phyloP scores from a whole-genome alignment of 1,284 basidiomycete genomes.

The Trichosporon inkin region DNA sequence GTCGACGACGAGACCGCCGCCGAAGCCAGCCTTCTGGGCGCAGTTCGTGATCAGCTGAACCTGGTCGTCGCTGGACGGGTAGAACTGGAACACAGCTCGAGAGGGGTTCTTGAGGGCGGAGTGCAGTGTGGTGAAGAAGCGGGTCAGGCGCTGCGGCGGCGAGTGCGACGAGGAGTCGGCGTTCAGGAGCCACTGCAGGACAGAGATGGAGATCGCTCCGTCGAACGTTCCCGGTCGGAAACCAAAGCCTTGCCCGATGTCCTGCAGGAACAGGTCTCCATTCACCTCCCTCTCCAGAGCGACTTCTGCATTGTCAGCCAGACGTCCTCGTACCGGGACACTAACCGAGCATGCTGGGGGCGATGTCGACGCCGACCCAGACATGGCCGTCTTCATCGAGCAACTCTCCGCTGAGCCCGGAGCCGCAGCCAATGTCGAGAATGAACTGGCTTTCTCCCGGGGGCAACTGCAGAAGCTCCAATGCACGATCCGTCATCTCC shows the following conservation, averaged over 20 bases:
- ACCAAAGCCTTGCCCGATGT: slow-evolving; percentile 88
- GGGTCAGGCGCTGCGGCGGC: slow-evolving; percentile 81
- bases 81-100: slow-evolving; percentile 92
- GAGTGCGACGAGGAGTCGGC: slow-evolving; percentile 91
- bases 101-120: slow-evolving; percentile 86
- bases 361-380: slow-evolving; percentile 94
- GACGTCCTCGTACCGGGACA: slow-evolving; percentile 11
- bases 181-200: slow-evolving; percentile 97
- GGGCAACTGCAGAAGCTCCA: slow-evolving; percentile 84
- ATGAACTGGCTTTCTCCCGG: slow-evolving; percentile 70
- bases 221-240: slow-evolving; percentile 96
- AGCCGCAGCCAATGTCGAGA: slow-evolving; percentile 95
- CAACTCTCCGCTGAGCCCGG: slow-evolving; percentile 96
- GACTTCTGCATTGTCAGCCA: slow-evolving; percentile 61
- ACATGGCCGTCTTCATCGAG: slow-evolving; percentile 84
- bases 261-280: slow-evolving; percentile 86
- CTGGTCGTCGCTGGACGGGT: slow-evolving; percentile 92
- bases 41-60: slow-evolving; percentile 89
- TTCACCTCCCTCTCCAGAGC: slow-evolving; percentile 89
- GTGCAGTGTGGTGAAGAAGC: slow-evolving; percentile 96
- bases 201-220: slow-evolving; percentile 96
- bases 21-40: slow-evolving; percentile 92
- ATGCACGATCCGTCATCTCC: slow-evolving; percentile 93
- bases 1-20: slow-evolving; percentile 94
- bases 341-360: slow-evolving; percentile 92